These are phyloP conservation scores for Pseudoneurospora amorphoporcata DNA, from an alignment of 495 filamentous ascomycete genomes.

Conservation along the genomic window DNA sequence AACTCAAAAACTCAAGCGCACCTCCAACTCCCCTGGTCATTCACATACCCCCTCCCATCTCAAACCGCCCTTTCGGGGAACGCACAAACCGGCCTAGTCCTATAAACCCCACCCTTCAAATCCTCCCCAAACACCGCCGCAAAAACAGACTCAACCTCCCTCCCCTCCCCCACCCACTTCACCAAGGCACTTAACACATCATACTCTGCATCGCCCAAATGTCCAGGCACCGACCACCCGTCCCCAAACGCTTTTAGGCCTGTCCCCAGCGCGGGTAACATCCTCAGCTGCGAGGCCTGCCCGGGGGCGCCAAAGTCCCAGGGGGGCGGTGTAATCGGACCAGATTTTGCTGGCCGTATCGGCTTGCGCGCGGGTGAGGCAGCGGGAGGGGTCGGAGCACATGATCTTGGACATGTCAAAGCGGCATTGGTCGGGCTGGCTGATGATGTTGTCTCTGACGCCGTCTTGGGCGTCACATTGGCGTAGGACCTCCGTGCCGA, in stretches of 20 bases:
- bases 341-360: constrained; percentile 44
- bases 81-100: constrained; percentile 32
- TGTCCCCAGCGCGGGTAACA: constrained; percentile 8
- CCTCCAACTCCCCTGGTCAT: constrained; percentile 9
- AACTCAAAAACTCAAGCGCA: constrained; percentile 1
- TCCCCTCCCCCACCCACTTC: constrained; percentile 42
- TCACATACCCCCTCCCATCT: constrained; percentile 6
- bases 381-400: constrained; percentile 37
- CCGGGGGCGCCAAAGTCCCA: constrained; percentile 32
- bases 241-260: constrained; percentile 14
- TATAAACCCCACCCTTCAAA: constrained; percentile 7
- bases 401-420: constrained; percentile 44
- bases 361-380: constrained; percentile 48
- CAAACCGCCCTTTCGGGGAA: constrained; percentile 25
- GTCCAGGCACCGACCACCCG: constrained; percentile 21
- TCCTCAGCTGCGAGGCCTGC: constrained; percentile 19
- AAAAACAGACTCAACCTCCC: constrained; percentile 30
- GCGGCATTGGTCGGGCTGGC: constrained; percentile 47
- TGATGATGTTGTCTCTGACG: constrained; percentile 53
- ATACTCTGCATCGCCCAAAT: constrained; percentile 30
- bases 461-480: constrained; percentile 62
- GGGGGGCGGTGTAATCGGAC: constrained; percentile 37
- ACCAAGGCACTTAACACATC: constrained; percentile 41
- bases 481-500: constrained; percentile 47
- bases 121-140: constrained; percentile 34